Base-by-base conservation (phyloP, 148 eudicot genomes). In the Persicaria tinctoria region DNA sequence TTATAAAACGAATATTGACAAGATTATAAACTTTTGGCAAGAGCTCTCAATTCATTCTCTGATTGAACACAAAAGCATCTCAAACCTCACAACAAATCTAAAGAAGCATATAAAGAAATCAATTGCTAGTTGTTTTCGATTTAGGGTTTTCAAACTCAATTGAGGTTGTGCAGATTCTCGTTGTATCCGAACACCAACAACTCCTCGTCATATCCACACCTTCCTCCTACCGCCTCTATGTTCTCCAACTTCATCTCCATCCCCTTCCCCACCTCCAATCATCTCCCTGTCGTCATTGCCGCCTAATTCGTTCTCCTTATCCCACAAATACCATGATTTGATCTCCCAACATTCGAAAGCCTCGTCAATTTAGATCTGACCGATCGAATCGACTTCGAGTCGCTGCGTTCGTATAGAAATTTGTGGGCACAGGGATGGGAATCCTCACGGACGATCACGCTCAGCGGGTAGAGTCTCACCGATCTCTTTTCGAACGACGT, bases 161-260 rank as follows among this genome's bases (percentile, higher is more conserved):
- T 23, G 23, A 0, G 23, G 23, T 23, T 23, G 23, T 23, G 23
- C 23, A 23, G 23, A 23, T 23, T 23, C 23, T 23, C 23, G 23
- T 23, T 23, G 23, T 23, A 23, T 23, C 23, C 23, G 23, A 23
- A 23, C 23, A 23, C 23, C 23, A 23, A 23, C 23, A 23, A 23
- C 23, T 23, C 23, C 23, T 23, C 23, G 23, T 23, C 66, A 70
- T 85, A 85, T 4, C 51, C 64, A 46, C 80, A 83, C 2, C 74
- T 77, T 49, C 79, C 80, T 44, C 90, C 90, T 56, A 85, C 75
- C 0, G 78, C 73, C 8, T 84, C 78, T 18, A 87, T 70, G 71
- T 84, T 90, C 51, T 90, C 90, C 48, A 90, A 75, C 76, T 90
- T 84, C 86, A 0, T 78, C 83, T 6, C 78, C 78, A 0, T 70